These are phyloP conservation scores for Dichomitus squalens DNA, from an alignment of 1,284 basidiomycete genomes.

Conservation along the genomic window DNA sequence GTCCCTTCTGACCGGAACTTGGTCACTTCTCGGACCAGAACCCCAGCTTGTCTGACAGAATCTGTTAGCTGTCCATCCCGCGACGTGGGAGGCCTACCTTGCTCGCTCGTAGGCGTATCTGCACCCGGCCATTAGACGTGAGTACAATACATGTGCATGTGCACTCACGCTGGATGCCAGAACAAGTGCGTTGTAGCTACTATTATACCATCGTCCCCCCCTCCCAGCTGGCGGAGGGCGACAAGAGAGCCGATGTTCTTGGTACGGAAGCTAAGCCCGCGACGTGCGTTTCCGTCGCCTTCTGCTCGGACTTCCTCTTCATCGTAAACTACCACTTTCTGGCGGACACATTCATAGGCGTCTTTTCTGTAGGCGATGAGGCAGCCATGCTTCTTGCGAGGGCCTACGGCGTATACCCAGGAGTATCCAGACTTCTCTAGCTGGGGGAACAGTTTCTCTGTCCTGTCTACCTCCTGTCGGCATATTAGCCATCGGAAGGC, in stretches of 20 bases:
- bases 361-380: constrained; percentile 71
- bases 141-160: neutral
- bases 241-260: constrained; percentile 83
- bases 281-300: constrained; percentile 39
- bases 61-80: constrained; percentile 2
- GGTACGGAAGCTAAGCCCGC: constrained; percentile 73
- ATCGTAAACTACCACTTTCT: constrained; percentile 66
- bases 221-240: constrained; percentile 54
- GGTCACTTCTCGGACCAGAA: constrained; percentile 69
- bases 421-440: constrained; percentile 63
- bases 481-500: neutral
- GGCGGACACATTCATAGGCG: constrained; percentile 49
- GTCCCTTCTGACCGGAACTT: constrained; percentile 55
- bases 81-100: constrained; percentile 46
- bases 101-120: constrained; percentile 89
- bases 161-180: constrained; percentile 86
- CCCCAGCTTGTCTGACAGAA: constrained; percentile 60
- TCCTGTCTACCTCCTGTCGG: constrained; percentile 72
- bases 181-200: constrained; percentile 89
- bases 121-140: neutral
- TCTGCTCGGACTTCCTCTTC: constrained; percentile 51
- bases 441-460: constrained; percentile 64
- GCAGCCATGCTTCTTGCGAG: constrained; percentile 80
- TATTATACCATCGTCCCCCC: constrained; percentile 54
- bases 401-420: constrained; percentile 65